Conservation (phyloP, 768 basidiomycete species). For the Auricularia auricula-judae region DNA sequence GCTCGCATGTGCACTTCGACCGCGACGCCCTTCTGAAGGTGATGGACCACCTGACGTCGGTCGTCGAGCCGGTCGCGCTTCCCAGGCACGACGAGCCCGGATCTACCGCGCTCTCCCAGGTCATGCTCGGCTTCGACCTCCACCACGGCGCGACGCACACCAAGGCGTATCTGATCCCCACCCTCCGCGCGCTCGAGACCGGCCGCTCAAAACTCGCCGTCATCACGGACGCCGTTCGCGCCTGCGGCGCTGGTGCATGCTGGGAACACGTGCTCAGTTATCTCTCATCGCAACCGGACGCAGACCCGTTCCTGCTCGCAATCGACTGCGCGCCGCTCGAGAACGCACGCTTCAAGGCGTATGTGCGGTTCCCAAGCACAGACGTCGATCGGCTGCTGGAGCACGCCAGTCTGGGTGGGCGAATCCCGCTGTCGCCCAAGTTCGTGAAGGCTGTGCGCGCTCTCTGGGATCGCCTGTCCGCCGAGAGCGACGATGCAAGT, state of each 20-base stretch:
- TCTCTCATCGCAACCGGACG: neutral
- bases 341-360: neutral
- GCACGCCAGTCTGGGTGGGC: neutral
- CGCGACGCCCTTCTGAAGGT: neutral
- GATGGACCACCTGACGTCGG: neutral
- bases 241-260: neutral
- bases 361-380: neutral
- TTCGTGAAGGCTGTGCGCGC: neutral
- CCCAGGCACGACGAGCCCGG: neutral
- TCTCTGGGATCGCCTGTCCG: neutral
- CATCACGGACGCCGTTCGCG: neutral
- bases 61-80: neutral
- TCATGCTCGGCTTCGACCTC: neutral
- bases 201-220: neutral
- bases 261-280: neutral
- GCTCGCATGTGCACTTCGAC: neutral
- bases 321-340: neutral
- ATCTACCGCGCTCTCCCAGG: neutral
- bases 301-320: neutral
- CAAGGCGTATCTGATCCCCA: neutral
- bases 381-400: neutral
- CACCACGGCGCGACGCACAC: neutral
- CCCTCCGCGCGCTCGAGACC: neutral
- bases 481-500: neutral
- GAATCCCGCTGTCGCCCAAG: neutral